These are phyloP conservation scores for Podospora didyma DNA, from an alignment of 495 filamentous ascomycete species.

Conservation along the genomic window DNA sequence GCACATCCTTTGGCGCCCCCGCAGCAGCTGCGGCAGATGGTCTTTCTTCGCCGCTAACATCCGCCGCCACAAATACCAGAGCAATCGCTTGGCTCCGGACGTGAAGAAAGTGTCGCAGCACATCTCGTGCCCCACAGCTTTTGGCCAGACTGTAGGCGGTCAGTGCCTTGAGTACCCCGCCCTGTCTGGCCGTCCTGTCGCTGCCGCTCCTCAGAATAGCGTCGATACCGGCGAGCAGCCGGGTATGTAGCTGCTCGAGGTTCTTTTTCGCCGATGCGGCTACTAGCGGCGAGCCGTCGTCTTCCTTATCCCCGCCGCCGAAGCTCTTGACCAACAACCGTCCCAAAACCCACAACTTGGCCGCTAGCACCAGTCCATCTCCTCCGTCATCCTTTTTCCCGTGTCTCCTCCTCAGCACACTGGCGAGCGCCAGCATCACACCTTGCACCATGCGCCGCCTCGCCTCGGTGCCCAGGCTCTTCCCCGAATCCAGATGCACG, in stretches of 20 bases:
- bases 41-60: conserved; percentile 23
- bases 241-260: conserved; percentile 53
- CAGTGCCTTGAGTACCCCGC: conserved; percentile 63
- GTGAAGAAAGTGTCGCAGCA: conserved; percentile 75
- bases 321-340: conserved; percentile 46
- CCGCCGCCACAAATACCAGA: conserved; percentile 47
- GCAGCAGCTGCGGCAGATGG: neutral
- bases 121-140: conserved; percentile 75
- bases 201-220: conserved; percentile 49
- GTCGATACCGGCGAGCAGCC: conserved; percentile 64
- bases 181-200: conserved; percentile 12
- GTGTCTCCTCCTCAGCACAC: conserved; percentile 21
- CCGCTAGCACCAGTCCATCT: conserved; percentile 60
- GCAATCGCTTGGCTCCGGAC: conserved; percentile 65
- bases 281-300: conserved; percentile 42
- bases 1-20: conserved; percentile 43
- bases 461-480: conserved; percentile 24
- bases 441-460: conserved; percentile 39
- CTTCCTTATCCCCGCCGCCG: conserved; percentile 38
- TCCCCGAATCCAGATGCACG: conserved; percentile 41
- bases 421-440: conserved; percentile 33
- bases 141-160: conserved; percentile 80
- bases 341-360: conserved; percentile 77
- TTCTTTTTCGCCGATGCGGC: conserved; percentile 46
- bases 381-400: conserved; percentile 2